Conservation (phyloP, 768 basidiomycete species). For the Suillus occidentalis region DNA sequence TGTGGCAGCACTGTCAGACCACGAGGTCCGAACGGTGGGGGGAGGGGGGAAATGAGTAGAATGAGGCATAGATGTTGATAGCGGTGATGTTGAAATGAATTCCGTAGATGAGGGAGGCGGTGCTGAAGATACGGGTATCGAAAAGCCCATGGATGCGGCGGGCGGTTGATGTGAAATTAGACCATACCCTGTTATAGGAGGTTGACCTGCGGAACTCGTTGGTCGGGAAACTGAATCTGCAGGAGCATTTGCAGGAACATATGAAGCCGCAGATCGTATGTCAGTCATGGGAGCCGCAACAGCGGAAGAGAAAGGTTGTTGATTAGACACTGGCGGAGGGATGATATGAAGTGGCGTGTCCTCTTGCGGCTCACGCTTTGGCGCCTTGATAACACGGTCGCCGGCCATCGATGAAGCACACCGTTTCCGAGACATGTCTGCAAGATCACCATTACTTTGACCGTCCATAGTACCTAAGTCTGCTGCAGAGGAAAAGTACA, state of each 20-base stretch:
- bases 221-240: constrained; percentile 32
- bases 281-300: constrained; percentile 28
- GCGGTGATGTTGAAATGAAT: constrained; percentile 23
- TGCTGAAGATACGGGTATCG: constrained; percentile 21
- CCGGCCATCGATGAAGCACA: constrained; percentile 48
- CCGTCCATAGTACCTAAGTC: constrained; percentile 24
- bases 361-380: constrained; percentile 51
- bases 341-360: constrained; percentile 34
- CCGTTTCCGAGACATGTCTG: constrained; percentile 50
- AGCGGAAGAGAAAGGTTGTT: constrained; percentile 26
- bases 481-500: constrained; percentile 19
- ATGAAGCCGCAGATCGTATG: constrained; percentile 20
- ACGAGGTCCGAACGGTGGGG: constrained; percentile 26
- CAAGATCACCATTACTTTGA: constrained; percentile 29
- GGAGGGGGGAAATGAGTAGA: constrained; percentile 25
- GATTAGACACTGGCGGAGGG: constrained; percentile 19
- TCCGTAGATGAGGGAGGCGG: constrained; percentile 21
- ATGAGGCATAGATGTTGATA: constrained; percentile 22
- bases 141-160: constrained; percentile 17
- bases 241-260: constrained; percentile 28
- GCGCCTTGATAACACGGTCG: constrained; percentile 45
- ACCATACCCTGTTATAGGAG: constrained; percentile 23
- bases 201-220: constrained; percentile 30
- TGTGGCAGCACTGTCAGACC: constrained; percentile 29
- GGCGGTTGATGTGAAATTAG: constrained; percentile 22